Evolutionary conservation across 805 yeast genomes (phyloP), one percentile per base, ranked within the genome.

Genomic region (Jamesozyma lodderae): DNA sequence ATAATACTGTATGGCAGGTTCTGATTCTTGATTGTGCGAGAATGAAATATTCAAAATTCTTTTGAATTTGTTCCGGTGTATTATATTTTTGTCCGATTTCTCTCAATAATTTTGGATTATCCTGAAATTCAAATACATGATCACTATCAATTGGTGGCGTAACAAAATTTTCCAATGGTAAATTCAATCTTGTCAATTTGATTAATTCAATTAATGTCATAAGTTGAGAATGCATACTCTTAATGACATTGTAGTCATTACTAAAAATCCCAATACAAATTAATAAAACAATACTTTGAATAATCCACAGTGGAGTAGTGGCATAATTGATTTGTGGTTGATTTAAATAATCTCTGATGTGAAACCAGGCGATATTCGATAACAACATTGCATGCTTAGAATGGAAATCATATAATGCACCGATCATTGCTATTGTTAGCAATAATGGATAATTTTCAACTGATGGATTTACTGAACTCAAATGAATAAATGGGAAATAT

Each of bases 231-330:
- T 83, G 75, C 38, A 88, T 86, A 37, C 82, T 80, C 49, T 77
- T 79, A 30, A 79, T 86, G 48, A 81, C 82, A 37, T 78, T 79
- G 4, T 64, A 56, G 43, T 72, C 77, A 43, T 68, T 70, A 36
- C 84, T 81, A 64, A 86, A 86, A 26, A 87, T 69, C 0, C 95
- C 95, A 57, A 84, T 82, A 35, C 86, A 75, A 8, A 86, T 88
- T 25, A 87, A 74, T 33, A 88, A 67, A 0, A 90, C 80, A 55
- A 86, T 73, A 4, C 88, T 75, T 57, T 88, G 97, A 34, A 88
- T 77, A 39, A 85, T 62, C 95, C 95, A 85, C 27, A 86, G 63
- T 4, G 95, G 95, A 20, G 87, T 80, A 31, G 73, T 73, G 47
- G 75, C 73, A 35, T 69, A 46, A 62, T 51, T 51, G 58, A 40